Evolutionary conservation across 441 rosid genomes (phyloP).

Genomic region (Populus trichocarpa): DNA sequence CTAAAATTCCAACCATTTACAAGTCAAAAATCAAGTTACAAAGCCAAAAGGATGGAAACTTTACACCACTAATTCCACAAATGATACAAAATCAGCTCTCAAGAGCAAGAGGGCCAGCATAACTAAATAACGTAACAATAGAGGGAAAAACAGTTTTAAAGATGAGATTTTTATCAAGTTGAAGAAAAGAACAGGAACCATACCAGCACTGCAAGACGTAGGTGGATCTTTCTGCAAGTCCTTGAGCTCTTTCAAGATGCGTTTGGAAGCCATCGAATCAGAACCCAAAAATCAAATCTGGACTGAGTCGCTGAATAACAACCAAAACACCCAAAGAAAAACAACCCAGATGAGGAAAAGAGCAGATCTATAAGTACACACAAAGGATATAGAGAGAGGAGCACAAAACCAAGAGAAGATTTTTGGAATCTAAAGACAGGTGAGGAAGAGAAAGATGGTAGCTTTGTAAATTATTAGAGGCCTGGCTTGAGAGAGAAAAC

Average conservation of each 20-base stretch:
- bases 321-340: background rate
- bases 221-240: constrained; percentile 70
- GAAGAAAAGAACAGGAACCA: no score
- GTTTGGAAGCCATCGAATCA: constrained; percentile 32
- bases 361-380: background rate
- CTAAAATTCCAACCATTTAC: constrained; percentile 21
- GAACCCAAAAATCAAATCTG: background rate
- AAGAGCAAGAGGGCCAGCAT: background rate
- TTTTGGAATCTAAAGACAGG: background rate
- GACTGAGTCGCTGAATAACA: background rate
- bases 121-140: no score
- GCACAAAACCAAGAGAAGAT: background rate
- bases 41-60: background rate
- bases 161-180: no score
- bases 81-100: background rate
- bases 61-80: background rate
- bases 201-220: constrained; percentile 77
- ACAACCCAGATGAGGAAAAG: background rate
- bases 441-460: background rate
- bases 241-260: constrained; percentile 29
- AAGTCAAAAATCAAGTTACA: background rate
- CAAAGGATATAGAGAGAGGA: background rate
- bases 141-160: background rate
- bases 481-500: background rate
- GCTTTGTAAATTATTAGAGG: background rate